phyloP scores from a whole-genome alignment of 169 alveolate species.

The Cryptosporidium sp. region DNA sequence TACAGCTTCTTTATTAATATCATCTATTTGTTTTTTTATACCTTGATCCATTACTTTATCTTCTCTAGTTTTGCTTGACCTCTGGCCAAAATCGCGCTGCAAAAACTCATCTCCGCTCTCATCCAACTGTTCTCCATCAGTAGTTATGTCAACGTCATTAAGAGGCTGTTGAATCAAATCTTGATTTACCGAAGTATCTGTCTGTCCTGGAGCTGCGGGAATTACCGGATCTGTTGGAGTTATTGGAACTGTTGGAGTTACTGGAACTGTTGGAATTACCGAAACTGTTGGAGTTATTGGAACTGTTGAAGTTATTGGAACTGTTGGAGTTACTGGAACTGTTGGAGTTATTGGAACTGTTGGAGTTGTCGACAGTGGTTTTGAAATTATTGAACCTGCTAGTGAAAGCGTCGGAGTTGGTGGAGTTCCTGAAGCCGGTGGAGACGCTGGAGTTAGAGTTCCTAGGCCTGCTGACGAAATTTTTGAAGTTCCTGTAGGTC shows the following conservation, averaged over 20 bases:
- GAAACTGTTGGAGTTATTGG: background rate
- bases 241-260: no score
- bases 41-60: background rate
- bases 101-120: slow-evolving; percentile 1
- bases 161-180: no score
- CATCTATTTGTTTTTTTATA: background rate
- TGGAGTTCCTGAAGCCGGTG: no score
- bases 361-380: background rate
- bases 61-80: background rate
- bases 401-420: background rate
- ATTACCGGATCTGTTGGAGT: no score
- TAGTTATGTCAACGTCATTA: background rate
- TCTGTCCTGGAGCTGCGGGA: background rate
- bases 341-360: background rate
- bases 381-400: background rate
- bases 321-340: background rate
- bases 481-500: background rate
- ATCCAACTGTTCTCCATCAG: background rate
- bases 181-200: background rate
- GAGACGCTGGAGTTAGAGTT: no score
- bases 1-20: background rate
- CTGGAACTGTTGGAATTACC: no score
- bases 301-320: no score
- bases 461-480: no score
- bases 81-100: background rate